These are phyloP conservation scores for Talaromyces islandicus DNA, from an alignment of 2,329 filamentous ascomycete species.

Conservation along the genomic window DNA sequence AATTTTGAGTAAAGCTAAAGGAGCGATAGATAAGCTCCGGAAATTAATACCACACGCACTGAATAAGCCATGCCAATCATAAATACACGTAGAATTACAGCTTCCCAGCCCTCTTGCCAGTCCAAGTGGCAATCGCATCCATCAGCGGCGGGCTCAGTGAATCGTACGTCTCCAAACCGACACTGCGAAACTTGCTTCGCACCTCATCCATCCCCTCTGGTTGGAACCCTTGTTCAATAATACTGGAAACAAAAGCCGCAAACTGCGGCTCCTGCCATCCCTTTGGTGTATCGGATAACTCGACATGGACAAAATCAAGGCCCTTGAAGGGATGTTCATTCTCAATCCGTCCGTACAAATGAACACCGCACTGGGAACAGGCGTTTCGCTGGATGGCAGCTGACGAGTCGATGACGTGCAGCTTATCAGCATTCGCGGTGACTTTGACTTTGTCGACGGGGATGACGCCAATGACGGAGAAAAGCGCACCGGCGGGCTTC, in stretches of 20 bases:
- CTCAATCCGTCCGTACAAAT: conserved; percentile 61
- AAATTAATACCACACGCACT: background rate
- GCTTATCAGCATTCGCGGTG: conserved; percentile 54
- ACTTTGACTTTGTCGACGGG: conserved; percentile 51
- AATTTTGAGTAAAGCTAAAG: background rate
- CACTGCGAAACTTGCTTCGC: conserved; percentile 45
- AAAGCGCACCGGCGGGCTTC: conserved; percentile 60
- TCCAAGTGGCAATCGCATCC: conserved; percentile 55
- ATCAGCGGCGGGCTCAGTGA: conserved; percentile 56
- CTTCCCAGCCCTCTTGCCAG: conserved; percentile 43
- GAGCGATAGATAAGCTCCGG: background rate
- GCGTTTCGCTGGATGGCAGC: conserved; percentile 58
- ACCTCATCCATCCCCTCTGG: conserved; percentile 52
- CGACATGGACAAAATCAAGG: conserved; percentile 63
- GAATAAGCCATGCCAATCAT: background rate
- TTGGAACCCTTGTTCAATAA: conserved; percentile 62
- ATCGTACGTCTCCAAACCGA: conserved; percentile 60
- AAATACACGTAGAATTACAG: conserved; percentile 12
- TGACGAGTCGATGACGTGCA: conserved; percentile 49
- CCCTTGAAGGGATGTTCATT: conserved; percentile 61
- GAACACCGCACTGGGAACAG: conserved; percentile 56
- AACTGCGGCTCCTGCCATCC: conserved; percentile 71
- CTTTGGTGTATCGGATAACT: conserved; percentile 49
- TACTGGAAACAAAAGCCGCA: conserved; percentile 60
- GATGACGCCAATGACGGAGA: conserved; percentile 59